phyloP scores from a whole-genome alignment of 371 early-diverging fungal species.

The Dinochytrium kinnereticum region DNA sequence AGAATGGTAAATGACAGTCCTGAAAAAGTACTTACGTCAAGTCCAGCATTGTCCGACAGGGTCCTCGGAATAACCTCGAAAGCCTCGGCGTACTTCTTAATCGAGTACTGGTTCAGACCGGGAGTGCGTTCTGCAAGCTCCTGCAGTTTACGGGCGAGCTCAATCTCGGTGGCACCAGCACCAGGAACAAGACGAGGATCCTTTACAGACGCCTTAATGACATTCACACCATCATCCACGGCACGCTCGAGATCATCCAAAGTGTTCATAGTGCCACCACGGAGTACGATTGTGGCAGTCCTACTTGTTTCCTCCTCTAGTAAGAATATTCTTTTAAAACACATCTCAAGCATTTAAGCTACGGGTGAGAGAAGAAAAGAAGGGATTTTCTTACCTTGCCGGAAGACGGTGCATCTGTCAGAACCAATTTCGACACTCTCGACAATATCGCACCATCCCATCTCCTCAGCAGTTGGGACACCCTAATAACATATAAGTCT shows the following conservation, averaged over 20 bases:
- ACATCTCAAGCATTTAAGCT: too few relatives aligned
- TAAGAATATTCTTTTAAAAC: too few relatives aligned
- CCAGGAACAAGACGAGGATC: constrained; percentile 90
- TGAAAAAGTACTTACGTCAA: constrained; percentile 65
- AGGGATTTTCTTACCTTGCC: constrained; percentile 64
- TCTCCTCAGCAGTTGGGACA: constrained; percentile 94
- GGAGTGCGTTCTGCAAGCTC: constrained; percentile 68
- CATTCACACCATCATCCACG: constrained; percentile 97
- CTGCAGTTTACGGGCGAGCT: constrained; percentile 68
- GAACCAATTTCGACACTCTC: constrained; percentile 96
- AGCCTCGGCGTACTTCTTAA: constrained; percentile 95
- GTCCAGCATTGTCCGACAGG: constrained; percentile 94
- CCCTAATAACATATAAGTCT: constrained; percentile 51
- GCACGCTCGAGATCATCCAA: constrained; percentile 98
- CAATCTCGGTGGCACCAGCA: constrained; percentile 97
- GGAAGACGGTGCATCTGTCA: constrained; percentile 95
- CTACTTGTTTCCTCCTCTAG: constrained; percentile 57
- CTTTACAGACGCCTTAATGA: constrained; percentile 91
- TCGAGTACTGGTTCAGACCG: constrained; percentile 94
- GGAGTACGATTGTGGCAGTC: constrained; percentile 95
- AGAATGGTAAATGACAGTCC: too few relatives aligned
- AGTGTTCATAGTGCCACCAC: constrained; percentile 97
- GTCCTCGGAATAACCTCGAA: constrained; percentile 96
- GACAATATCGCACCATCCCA: constrained; percentile 95
- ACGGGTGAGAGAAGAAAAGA: background rate